Conservation (phyloP, 2,329 filamentous ascomycete species). For the Sporothrix variecibatus region DNA sequence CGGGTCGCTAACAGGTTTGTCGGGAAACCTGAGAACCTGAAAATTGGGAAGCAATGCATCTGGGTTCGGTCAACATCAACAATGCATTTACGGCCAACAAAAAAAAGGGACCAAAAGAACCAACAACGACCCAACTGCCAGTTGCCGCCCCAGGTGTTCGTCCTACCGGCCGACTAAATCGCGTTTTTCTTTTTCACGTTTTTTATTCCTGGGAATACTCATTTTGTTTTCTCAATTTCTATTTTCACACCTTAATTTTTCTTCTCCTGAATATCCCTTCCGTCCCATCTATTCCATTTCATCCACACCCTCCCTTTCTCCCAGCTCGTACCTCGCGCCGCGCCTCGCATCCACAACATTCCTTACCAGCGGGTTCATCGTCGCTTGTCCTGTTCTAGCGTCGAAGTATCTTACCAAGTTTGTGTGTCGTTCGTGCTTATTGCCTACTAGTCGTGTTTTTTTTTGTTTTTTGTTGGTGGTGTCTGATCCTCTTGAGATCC, state of each 20-base stretch:
- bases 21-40: neutral
- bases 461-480: neutral
- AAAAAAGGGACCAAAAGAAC: neutral
- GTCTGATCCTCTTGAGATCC: conserved; percentile 15
- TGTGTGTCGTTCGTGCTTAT: neutral
- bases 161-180: neutral
- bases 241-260: neutral
- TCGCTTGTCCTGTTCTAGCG: conserved; percentile 5
- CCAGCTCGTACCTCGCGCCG: neutral
- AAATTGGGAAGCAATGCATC: conserved; percentile 2
- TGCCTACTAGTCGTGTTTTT: conserved; percentile 2
- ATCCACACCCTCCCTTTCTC: neutral
- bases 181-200: neutral
- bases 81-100: neutral
- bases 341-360: conserved; percentile 16
- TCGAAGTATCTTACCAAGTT: neutral
- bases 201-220: neutral
- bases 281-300: neutral
- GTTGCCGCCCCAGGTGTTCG: conserved; percentile 14
- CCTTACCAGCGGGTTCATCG: conserved; percentile 4
- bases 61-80: neutral
- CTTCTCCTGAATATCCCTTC: neutral
- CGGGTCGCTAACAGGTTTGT: neutral
- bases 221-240: neutral
- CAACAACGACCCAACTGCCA: neutral